These are phyloP conservation scores for Brassica hybrid DNA, from an alignment of 441 rosid species.

Conservation along the genomic window DNA sequence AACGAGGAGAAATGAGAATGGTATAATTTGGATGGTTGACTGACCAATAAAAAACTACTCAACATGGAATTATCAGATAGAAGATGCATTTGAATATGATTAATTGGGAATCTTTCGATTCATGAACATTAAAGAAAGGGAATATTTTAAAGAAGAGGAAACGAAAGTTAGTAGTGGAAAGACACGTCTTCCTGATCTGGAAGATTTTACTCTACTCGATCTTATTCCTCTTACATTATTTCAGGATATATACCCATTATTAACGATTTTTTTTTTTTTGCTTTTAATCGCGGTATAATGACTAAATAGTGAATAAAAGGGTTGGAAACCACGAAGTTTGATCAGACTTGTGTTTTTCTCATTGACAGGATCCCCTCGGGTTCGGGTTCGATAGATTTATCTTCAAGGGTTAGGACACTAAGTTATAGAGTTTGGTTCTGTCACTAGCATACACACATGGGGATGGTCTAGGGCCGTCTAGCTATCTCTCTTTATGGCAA, in stretches of 20 bases:
- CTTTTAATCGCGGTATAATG: too few relatives aligned
- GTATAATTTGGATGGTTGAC: background rate
- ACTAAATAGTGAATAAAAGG: too few relatives aligned
- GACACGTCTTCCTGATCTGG: conserved; percentile 14
- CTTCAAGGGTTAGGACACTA: too few relatives aligned
- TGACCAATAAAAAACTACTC: background rate
- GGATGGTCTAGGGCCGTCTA: background rate
- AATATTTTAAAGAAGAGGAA: conserved; percentile 7
- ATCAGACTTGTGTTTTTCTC: too few relatives aligned
- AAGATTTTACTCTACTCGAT: conserved; percentile 19
- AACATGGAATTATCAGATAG: background rate
- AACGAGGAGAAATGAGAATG: background rate
- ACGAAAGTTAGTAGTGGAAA: background rate
- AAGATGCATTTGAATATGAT: background rate
- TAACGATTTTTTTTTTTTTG: background rate
- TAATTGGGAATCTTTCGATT: conserved; percentile 4
- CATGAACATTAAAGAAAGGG: conserved; percentile 11
- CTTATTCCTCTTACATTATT: conserved; percentile 2
- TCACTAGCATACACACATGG: background rate
- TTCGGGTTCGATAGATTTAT: too few relatives aligned
- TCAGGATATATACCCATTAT: conserved; percentile 8
- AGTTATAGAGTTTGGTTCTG: background rate
- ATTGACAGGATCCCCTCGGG: too few relatives aligned
- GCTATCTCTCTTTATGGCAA: background rate
- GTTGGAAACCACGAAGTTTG: too few relatives aligned